Percentiles rank a stretch among this genome's conserved stretches.
These are phyloP conservation scores for Porodaedalea pini DNA, from an alignment of 1,284 basidiomycete genomes.

Conservation along the genomic window DNA sequence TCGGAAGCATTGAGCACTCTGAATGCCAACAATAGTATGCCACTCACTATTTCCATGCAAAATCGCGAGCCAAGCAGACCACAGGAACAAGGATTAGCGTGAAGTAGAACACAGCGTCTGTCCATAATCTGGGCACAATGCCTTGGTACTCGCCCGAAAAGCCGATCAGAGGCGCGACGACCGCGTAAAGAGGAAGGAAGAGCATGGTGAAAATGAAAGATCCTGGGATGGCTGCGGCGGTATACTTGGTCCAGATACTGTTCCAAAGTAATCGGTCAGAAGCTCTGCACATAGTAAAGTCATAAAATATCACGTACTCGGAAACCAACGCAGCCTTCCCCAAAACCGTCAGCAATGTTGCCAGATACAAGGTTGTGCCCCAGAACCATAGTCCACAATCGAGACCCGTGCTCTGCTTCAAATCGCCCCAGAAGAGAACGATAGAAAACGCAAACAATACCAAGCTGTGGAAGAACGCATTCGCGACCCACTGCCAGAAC, in stretches of 20 bases:
- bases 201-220: conserved; percentile 95
- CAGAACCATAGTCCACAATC: conserved; percentile 97
- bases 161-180: conserved; percentile 81
- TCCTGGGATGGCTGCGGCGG: conserved; percentile 93
- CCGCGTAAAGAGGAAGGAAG: conserved; percentile 88
- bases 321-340: conserved; percentile 97
- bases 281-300: neutral
- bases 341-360: conserved; percentile 90
- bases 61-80: conserved; percentile 87
- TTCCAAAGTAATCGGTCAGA: conserved; percentile 18
- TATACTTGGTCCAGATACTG: conserved; percentile 99
- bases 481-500: conserved; percentile 95
- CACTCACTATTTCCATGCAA: conserved; percentile 91
- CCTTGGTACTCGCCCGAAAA: conserved; percentile 90
- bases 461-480: conserved; percentile 91
- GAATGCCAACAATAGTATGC: neutral
- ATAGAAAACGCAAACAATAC: conserved; percentile 88
- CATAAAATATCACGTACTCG: conserved; percentile 62
- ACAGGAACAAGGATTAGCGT: conserved; percentile 85
- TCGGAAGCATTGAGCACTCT: no score
- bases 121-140: conserved; percentile 87
- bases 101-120: conserved; percentile 86
- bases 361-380: conserved; percentile 93
- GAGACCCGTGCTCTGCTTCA: conserved; percentile 76
- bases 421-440: conserved; percentile 87